Evolutionary conservation across 306 rosid genomes (phyloP).

Genomic region (Luffa aegyptiaca): DNA sequence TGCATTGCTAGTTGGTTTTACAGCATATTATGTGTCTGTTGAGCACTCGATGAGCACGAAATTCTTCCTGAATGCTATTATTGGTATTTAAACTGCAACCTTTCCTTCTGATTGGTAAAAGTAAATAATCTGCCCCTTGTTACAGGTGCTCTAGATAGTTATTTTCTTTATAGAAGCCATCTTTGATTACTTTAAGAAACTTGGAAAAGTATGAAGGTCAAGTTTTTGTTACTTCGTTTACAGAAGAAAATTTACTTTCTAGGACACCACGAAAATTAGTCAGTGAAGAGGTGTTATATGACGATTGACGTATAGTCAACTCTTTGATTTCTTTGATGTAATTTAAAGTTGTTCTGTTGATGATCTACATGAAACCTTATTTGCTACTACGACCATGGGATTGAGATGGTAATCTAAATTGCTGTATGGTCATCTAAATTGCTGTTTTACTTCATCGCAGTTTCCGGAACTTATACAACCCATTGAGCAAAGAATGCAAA

Average conservation of each 20-base stretch:
- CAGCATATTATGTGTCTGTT: neutral
- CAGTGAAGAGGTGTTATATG: neutral
- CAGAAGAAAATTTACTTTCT: neutral
- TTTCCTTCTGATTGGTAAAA: neutral
- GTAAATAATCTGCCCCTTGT: neutral
- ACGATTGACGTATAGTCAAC: neutral
- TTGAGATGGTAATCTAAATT: neutral
- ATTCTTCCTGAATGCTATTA: neutral
- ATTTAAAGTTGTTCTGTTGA: neutral
- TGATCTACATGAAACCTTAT: neutral
- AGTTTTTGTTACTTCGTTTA: neutral
- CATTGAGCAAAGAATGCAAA: constrained; percentile 53
- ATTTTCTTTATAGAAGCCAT: neutral
- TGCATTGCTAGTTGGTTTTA: neutral
- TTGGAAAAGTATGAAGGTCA: neutral
- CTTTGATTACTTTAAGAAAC: neutral
- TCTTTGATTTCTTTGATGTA: neutral
- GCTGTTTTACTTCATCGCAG: constrained; percentile 33
- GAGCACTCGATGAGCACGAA: neutral
- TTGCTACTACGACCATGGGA: neutral
- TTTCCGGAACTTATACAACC: constrained; percentile 70
- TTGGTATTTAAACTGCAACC: neutral
- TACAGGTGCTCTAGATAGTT: neutral
- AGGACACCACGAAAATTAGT: neutral
- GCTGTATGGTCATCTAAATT: neutral